phyloP scores from a whole-genome alignment of 2,329 filamentous ascomycete genomes.

The Ilyonectria destructans region DNA sequence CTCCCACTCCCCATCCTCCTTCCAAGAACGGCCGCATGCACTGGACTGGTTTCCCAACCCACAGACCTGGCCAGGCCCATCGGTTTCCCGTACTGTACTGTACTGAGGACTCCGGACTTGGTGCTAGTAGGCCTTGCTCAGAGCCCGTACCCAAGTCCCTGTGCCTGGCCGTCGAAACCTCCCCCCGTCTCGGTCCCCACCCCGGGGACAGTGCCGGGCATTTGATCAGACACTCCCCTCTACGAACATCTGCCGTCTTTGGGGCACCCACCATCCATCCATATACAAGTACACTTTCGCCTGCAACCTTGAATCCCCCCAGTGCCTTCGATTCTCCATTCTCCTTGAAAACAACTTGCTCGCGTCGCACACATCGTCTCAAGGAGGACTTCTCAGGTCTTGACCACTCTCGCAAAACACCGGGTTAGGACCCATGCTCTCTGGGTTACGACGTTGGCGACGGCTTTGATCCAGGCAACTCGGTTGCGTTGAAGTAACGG shows the following conservation, averaged over 20 bases:
- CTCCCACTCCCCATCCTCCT: slow-evolving; percentile 59
- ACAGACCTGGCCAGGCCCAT: slow-evolving; percentile 48
- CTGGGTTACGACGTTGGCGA: slow-evolving; percentile 43
- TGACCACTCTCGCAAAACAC: slow-evolving; percentile 28
- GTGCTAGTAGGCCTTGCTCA: slow-evolving; percentile 47
- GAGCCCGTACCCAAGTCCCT: slow-evolving; percentile 53
- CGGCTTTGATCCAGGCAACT: slow-evolving; percentile 45
- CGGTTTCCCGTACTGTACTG: slow-evolving; percentile 42
- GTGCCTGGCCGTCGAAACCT: slow-evolving; percentile 58
- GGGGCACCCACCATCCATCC: slow-evolving; percentile 59
- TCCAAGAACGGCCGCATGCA: slow-evolving; percentile 66
- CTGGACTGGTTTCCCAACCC: slow-evolving; percentile 52
- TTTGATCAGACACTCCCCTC: slow-evolving; percentile 66
- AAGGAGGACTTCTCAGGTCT: slow-evolving; percentile 34
- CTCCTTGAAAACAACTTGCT: slow-evolving; percentile 32
- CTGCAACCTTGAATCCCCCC: slow-evolving; percentile 56
- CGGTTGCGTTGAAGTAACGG: slow-evolving; percentile 45
- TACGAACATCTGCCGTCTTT: slow-evolving; percentile 63
- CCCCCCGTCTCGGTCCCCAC: slow-evolving; percentile 58
- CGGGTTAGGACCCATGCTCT: slow-evolving; percentile 43
- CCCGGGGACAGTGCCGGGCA: slow-evolving; percentile 66
- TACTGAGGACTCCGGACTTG: slow-evolving; percentile 49
- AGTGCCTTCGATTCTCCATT: slow-evolving; percentile 35
- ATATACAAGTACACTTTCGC: slow-evolving; percentile 65
- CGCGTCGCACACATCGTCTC: slow-evolving; percentile 36